phyloP scores from a whole-genome alignment of 305 asterid genomes.

The Plantago coronopus region DNA sequence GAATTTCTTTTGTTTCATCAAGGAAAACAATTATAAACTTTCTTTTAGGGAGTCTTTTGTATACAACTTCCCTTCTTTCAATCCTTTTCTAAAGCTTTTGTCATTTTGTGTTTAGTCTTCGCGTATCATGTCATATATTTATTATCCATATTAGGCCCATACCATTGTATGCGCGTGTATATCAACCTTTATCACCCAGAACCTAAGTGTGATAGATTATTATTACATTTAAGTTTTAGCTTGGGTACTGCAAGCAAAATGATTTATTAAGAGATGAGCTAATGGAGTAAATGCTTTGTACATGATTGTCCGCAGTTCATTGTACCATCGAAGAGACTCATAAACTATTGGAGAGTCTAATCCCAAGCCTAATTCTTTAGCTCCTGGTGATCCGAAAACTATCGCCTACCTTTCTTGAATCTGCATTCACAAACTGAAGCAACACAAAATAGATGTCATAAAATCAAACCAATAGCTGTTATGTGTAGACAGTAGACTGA shows the following conservation, averaged over 20 bases:
- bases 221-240: no score
- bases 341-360: no score
- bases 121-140: no score
- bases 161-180: no score
- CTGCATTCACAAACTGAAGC: constrained; percentile 65
- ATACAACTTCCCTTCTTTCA: neutral
- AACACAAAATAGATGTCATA: constrained; percentile 4
- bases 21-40: constrained; percentile 1
- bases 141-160: no score
- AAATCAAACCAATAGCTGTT: no score
- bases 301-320: neutral
- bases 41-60: neutral
- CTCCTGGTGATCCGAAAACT: constrained; percentile 47
- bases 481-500: neutral
- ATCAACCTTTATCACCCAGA: no score
- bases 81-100: no score
- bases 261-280: neutral
- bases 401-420: constrained; percentile 46
- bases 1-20: neutral
- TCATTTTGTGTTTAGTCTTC: no score
- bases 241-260: neutral
- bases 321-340: neutral
- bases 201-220: no score
- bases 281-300: neutral
- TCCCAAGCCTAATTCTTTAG: constrained; percentile 7